Percentiles rank a stretch among this genome's conserved stretches.
These are phyloP conservation scores for Cyclocybe aegerita DNA, from an alignment of 768 basidiomycete genomes.

Conservation along the genomic window DNA sequence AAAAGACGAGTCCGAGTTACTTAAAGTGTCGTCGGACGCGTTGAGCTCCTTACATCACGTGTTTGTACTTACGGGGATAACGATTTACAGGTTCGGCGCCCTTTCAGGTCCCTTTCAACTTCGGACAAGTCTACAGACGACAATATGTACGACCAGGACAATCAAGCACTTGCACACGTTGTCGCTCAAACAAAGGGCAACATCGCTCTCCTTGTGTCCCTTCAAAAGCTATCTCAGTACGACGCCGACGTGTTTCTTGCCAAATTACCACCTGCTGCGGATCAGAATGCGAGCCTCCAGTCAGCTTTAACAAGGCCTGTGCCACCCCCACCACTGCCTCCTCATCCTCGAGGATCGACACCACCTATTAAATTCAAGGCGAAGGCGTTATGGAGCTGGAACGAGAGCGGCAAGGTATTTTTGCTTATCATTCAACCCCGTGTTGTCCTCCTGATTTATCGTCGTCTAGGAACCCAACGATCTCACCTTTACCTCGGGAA, in stretches of 20 bases:
- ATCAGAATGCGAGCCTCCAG: constrained; percentile 10
- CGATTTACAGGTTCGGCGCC: too few relatives aligned
- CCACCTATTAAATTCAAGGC: constrained; percentile 35
- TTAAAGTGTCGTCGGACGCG: constrained; percentile 3
- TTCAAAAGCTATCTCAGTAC: constrained; percentile 43
- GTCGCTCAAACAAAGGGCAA: constrained; percentile 54
- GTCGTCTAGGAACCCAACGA: constrained; percentile 63
- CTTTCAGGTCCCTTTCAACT: too few relatives aligned
- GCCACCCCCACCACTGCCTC: constrained; percentile 15
- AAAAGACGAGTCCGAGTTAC: background rate
- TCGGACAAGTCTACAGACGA: background rate
- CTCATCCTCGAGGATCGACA: constrained; percentile 7
- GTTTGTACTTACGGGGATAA: background rate
- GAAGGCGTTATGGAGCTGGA: constrained; percentile 64
- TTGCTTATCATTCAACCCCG: background rate
- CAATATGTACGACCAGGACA: constrained; percentile 14
- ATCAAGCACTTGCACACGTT: constrained; percentile 42
- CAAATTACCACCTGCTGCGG: constrained; percentile 31
- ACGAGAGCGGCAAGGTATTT: constrained; percentile 51
- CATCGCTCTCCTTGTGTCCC: constrained; percentile 51
- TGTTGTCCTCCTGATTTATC: constrained; percentile 1
- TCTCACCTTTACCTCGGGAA: constrained; percentile 70
- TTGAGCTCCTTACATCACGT: constrained; percentile 8
- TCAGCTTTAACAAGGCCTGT: constrained; percentile 8
- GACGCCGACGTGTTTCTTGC: constrained; percentile 47